These are phyloP conservation scores for Cordyceps javanica DNA, from an alignment of 2,329 filamentous ascomycete genomes.

Conservation along the genomic window DNA sequence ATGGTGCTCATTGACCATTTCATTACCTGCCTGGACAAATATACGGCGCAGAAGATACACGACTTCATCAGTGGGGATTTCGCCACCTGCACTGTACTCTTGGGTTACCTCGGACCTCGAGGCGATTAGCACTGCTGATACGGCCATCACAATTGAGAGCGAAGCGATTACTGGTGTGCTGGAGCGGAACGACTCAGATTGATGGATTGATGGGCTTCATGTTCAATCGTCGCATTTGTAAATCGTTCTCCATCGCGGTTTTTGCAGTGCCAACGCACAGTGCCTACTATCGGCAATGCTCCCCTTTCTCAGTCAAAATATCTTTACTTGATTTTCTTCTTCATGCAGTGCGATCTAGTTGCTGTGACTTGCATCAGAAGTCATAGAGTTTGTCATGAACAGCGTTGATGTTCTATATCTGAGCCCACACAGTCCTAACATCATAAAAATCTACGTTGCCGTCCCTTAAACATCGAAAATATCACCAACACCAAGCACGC, in stretches of 20 bases:
- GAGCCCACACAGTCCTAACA: background rate
- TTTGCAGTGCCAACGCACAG: too few species aligned
- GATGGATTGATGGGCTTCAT: background rate
- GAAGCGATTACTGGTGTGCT: background rate
- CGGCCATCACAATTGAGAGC: background rate
- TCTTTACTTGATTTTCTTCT: too few species aligned
- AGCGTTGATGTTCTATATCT: background rate
- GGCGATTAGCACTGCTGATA: background rate
- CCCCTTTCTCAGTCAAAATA: too few species aligned
- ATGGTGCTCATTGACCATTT: slow-evolving; percentile 1
- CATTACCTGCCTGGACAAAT: slow-evolving; percentile 29
- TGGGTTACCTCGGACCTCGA: background rate
- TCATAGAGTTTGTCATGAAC: background rate
- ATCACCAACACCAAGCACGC: slow-evolving; percentile 54
- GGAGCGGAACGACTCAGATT: background rate
- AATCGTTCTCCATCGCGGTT: too few species aligned
- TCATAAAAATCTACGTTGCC: background rate
- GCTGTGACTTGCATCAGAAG: background rate
- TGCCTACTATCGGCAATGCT: too few species aligned
- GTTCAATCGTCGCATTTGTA: too few species aligned
- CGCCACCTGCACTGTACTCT: slow-evolving; percentile 5
- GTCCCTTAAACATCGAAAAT: slow-evolving; percentile 53
- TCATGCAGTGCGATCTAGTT: too few species aligned
- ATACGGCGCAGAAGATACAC: slow-evolving; percentile 15
- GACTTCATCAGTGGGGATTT: slow-evolving; percentile 13